Conservation (phyloP, 2,329 filamentous ascomycete species). For the Alternaria brassicae region DNA sequence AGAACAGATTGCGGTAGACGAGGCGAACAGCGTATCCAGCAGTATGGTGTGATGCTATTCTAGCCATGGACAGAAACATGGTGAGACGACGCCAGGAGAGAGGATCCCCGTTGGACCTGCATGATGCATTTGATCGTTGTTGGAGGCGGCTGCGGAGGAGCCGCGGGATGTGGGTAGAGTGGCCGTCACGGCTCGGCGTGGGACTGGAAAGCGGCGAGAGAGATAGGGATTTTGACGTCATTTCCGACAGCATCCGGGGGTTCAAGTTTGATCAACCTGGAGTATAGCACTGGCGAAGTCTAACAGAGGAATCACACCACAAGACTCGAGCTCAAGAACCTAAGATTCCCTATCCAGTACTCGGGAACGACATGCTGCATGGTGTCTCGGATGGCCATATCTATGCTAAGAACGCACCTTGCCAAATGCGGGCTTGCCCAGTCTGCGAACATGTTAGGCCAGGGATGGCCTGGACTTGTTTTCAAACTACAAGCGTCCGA, state of each 20-base stretch:
- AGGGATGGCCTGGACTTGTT: conserved; percentile 13
- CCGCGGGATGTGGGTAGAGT: conserved; percentile 8
- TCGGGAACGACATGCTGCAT: conserved; percentile 5
- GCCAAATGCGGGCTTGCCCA: conserved; percentile 1
- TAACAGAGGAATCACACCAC: conserved; percentile 2
- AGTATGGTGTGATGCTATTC: conserved; percentile 6
- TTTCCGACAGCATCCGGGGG: neutral
- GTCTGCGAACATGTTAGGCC: neutral
- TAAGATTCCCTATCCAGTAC: neutral
- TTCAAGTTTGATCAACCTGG: neutral
- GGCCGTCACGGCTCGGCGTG: conserved; percentile 6
- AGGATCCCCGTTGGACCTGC: conserved; percentile 7
- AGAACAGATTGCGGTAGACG: conserved; percentile 9
- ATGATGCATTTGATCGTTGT: conserved; percentile 1
- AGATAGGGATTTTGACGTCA: conserved; percentile 1
- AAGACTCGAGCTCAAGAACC: neutral
- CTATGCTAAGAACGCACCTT: conserved; percentile 8
- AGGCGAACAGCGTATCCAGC: conserved; percentile 9
- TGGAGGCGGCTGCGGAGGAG: conserved; percentile 9
- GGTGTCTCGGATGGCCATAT: conserved; percentile 10
- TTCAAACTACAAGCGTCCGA: conserved; percentile 1
- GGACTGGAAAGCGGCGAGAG: neutral
- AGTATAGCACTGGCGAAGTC: neutral
- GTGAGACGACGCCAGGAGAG: conserved; percentile 4
- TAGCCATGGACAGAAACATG: conserved; percentile 4